Evolutionary conservation across 129 eudicot genomes (phyloP), one percentile per base, ranked within the genome.

Genomic region (Chrysanthemum lavandulifolium): DNA sequence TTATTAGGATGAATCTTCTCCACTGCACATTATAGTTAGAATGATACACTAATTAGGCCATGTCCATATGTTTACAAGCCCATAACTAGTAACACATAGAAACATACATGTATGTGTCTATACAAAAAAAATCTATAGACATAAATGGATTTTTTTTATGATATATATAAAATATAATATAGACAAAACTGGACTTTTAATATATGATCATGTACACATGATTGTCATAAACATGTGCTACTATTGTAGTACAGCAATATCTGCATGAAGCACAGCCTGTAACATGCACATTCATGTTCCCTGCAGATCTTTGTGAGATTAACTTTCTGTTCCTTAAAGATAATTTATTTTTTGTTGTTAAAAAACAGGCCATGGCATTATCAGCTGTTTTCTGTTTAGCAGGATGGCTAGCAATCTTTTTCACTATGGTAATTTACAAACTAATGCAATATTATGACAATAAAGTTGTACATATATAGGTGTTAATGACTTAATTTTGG

Each of bases 371-470:
- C 55, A 91, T 91, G 97, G 83, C 92, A 73, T 54, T 88, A 77
- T 91, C 97, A 68, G 86, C 93, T 57, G 83, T 67, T 43, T 88
- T 82, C 86, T 88, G 97, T 79, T 89, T 92, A 61, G 74, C 81
- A 27, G 98, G 98, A 67, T 92, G 98, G 98, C 80, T 89, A 57
- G 89, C 95, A 45, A 86, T 92, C 73, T 89, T 77, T 76, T 85
- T 83, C 31, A 72, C 95, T 19, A 75, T 31, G 91, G 98, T 92
- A 81, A 16, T 15, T 66, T 10, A 56, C 55, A 67, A 76, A 60
- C 4, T 16, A 18, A 11, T 48, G 12, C 0, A 27, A 49, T 29
- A 49, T 48, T 48, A 0, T 49, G n/a, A 43, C 10, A 25, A 55
- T 31, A 43, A 5, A 45, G 2, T 4, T 5, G 50, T 57, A 14